phyloP scores from a whole-genome alignment of 345 rosid genomes.

The Bretschneidera sinensis region DNA sequence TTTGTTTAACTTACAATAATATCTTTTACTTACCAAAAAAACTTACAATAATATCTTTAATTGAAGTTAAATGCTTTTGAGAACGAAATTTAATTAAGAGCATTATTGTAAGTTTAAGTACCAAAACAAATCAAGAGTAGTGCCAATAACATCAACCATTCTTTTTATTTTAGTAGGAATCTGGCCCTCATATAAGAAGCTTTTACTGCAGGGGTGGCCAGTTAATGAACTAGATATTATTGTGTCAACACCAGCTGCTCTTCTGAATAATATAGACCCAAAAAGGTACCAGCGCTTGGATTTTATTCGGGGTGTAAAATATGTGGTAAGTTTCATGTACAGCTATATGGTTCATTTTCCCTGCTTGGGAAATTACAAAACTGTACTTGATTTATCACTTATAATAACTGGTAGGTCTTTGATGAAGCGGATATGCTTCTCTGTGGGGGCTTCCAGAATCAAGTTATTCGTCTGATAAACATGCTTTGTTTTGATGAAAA shows the following conservation, averaged over 20 bases:
- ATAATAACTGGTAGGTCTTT: constrained; percentile 55
- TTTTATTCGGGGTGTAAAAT: constrained; percentile 64
- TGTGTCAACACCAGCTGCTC: constrained; percentile 90
- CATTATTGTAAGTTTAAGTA: too few relatives aligned
- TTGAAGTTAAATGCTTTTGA: too few relatives aligned
- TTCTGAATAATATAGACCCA: constrained; percentile 71
- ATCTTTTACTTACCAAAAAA: too few relatives aligned
- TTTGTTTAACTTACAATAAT: too few relatives aligned
- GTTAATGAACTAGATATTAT: constrained; percentile 59
- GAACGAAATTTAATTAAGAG: too few relatives aligned
- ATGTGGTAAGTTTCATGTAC: constrained; percentile 50
- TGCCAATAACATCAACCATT: too few relatives aligned
- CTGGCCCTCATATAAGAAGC: constrained; percentile 12
- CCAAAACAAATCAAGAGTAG: too few relatives aligned
- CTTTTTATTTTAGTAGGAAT: constrained; percentile 5
- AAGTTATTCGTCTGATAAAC: constrained; percentile 70
- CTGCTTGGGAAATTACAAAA: not conserved
- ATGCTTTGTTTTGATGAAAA: constrained; percentile 88
- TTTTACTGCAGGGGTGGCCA: constrained; percentile 84
- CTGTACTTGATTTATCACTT: constrained; percentile 1
- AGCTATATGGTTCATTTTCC: not conserved
- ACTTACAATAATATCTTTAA: too few relatives aligned
- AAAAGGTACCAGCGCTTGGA: constrained; percentile 41
- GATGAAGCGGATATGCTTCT: constrained; percentile 99
- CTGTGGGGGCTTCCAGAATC: constrained; percentile 84